Evolutionary conservation across 2,329 filamentous ascomycete genomes (phyloP).

Genomic region (Fusarium setosum): DNA sequence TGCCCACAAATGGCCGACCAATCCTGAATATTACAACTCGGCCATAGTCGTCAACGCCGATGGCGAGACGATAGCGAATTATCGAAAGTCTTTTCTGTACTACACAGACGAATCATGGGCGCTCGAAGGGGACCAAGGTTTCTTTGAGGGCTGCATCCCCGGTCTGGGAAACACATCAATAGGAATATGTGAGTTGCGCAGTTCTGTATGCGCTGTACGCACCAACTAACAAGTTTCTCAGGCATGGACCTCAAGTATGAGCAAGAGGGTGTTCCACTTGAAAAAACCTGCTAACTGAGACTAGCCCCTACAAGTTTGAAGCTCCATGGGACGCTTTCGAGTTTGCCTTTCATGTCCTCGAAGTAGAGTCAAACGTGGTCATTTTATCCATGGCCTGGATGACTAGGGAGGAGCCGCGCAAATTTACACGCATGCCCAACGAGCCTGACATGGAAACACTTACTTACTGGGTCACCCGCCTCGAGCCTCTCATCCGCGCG

Average conservation of each 20-base stretch:
- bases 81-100: constrained; percentile 70
- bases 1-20: constrained; percentile 59
- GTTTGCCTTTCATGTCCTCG: constrained; percentile 66
- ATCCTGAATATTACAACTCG: constrained; percentile 66
- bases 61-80: constrained; percentile 70
- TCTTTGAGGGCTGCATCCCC: constrained; percentile 57
- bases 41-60: constrained; percentile 65
- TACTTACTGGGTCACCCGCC: constrained; percentile 78
- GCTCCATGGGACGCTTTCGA: constrained; percentile 54
- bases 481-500: constrained; percentile 71
- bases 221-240: not conserved
- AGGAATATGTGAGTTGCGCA: constrained; percentile 63
- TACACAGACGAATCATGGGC: constrained; percentile 73
- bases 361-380: constrained; percentile 68
- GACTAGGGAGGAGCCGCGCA: constrained; percentile 63
- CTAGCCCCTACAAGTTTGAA: constrained; percentile 52
- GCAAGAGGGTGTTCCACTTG: not conserved
- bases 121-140: constrained; percentile 63
- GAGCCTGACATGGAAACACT: constrained; percentile 80
- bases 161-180: constrained; percentile 64
- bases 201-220: not conserved
- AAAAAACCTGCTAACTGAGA: not conserved
- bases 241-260: constrained; percentile 70
- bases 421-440: constrained; percentile 59
- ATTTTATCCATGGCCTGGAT: constrained; percentile 85